Evolutionary conservation across 306 rosid genomes (phyloP).

Genomic region (Cicer bijugum): DNA sequence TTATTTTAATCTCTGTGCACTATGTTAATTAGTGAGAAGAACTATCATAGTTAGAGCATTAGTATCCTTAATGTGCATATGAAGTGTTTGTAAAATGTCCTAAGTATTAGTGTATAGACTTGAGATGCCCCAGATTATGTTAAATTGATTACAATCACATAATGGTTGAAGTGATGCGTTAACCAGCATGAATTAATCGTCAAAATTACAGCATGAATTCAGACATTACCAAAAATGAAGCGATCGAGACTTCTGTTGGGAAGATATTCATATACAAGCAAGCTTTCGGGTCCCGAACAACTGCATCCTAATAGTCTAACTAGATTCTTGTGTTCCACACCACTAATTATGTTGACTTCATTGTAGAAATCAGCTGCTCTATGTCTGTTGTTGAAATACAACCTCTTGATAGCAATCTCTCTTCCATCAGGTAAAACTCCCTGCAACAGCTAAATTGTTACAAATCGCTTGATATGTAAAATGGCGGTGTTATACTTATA

Average conservation of each 20-base stretch:
- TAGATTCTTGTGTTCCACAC: constrained; percentile 83
- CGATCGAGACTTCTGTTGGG: constrained; percentile 86
- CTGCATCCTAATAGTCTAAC: constrained; percentile 89
- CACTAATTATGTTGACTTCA: constrained; percentile 84
- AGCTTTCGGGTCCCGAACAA: constrained; percentile 94
- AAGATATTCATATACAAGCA: constrained; percentile 81
- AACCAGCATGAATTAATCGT: neutral
- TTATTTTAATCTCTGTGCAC: too few species aligned
- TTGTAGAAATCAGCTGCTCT: constrained; percentile 87
- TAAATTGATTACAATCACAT: constrained; percentile 12
- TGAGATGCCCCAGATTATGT: neutral
- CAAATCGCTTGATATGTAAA: constrained; percentile 22
- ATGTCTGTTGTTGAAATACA: constrained; percentile 81
- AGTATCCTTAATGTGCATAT: too few species aligned
- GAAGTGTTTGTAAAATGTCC: too few species aligned
- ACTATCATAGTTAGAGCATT: too few species aligned
- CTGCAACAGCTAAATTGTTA: constrained; percentile 44
- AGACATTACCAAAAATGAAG: constrained; percentile 74
- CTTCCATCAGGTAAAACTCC: constrained; percentile 80
- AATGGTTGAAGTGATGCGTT: neutral
- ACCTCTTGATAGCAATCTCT: constrained; percentile 92
- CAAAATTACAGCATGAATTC: too few species aligned
- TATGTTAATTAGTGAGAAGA: too few species aligned
- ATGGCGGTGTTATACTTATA: neutral
- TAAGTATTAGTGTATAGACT: too few species aligned